These are phyloP conservation scores for Fusarium sp. DNA, from an alignment of 2,329 filamentous ascomycete genomes.

Conservation along the genomic window DNA sequence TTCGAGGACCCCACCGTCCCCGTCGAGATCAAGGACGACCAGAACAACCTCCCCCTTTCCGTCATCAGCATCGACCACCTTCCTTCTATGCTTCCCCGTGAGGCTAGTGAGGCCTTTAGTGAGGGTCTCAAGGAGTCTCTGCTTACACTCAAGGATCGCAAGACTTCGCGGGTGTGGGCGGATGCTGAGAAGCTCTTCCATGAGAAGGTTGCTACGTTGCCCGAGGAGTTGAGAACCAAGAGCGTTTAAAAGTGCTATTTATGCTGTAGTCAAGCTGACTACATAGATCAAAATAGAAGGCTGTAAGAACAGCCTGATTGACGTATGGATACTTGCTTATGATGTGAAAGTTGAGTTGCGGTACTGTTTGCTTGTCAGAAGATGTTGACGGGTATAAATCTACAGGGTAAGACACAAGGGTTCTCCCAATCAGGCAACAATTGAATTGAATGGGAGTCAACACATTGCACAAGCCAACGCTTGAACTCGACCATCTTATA, in stretches of 20 bases:
- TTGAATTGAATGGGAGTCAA: not conserved
- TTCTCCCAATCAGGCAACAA: not conserved
- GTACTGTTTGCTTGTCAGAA: not conserved
- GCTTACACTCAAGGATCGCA: conserved; percentile 78
- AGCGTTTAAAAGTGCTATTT: conserved; percentile 26
- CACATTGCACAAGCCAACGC: not conserved
- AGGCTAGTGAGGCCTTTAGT: conserved; percentile 87
- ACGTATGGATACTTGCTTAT: not conserved
- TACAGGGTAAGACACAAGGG: not conserved
- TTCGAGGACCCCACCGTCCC: conserved; percentile 88
- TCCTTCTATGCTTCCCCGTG: conserved; percentile 82
- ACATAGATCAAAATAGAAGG: conserved; percentile 28
- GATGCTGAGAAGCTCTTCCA: conserved; percentile 85
- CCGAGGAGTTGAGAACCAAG: conserved; percentile 37
- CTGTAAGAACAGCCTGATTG: conserved; percentile 2
- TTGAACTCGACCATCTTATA: not conserved
- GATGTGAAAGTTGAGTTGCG: not conserved
- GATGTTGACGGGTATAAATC: not conserved
- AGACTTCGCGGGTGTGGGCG: conserved; percentile 79
- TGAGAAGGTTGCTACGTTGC: conserved; percentile 70
- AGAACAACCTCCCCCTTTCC: conserved; percentile 65
- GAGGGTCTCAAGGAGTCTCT: conserved; percentile 79
- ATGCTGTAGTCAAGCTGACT: conserved; percentile 2
- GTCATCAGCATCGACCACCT: conserved; percentile 92
- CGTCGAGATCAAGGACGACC: conserved; percentile 66